Base-by-base conservation (phyloP, 108 stramenopile species). In the Nitzschia sp. region DNA sequence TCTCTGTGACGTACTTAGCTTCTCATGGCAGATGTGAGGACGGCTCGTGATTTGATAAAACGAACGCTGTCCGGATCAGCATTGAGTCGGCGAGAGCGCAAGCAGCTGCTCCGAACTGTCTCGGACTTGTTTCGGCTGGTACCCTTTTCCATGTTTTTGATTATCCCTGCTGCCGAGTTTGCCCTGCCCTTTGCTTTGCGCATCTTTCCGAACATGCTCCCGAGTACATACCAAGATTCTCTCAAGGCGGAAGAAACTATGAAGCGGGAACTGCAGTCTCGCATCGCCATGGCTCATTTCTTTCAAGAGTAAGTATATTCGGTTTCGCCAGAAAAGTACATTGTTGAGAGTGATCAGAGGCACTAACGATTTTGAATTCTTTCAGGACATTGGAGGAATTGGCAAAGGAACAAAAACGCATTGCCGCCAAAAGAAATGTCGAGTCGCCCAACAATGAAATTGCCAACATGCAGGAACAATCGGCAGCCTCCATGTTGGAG, bases 161-260 rank as follows among this genome's bases (percentile, higher is more conserved):
- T 99, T 46, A 95, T 99, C n/a, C 99, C 99, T 2, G 95, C 97
- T 63, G 96, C 97, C 94, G 99, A 99, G 79, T 95, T 98, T 64
- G 93, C 97, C 15, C 78, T 99, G 27, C 99, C 99, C 4, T 87
- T 99, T 80, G 98, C 97, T 21, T 79, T 99, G 28, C 89, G 93
- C 46, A 63, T 98, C 25, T 99, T 98, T 75, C 99, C 99, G 25
- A 98, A 98, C 82, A 97, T 99, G 97, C 86, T 99, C 17, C 99
- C 99, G 24, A 94, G 93, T 24, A 98, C 97, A n/a, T 99, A 98
- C 70, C 96, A 99, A 82, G 96, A 95, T 83, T 85, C 83, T 27
- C 66, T 97, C 56, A 97, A 97, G 84, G 85, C 92, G 32, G 99
- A 98, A 77, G 99, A 98, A 76, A 96, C 88, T 51, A 90, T 97